A percentile compares a stretch with the other conserved stretches of the same genome.
Evolutionary conservation across 306 rosid species (phyloP).

Genomic region (Vigna mungo): DNA sequence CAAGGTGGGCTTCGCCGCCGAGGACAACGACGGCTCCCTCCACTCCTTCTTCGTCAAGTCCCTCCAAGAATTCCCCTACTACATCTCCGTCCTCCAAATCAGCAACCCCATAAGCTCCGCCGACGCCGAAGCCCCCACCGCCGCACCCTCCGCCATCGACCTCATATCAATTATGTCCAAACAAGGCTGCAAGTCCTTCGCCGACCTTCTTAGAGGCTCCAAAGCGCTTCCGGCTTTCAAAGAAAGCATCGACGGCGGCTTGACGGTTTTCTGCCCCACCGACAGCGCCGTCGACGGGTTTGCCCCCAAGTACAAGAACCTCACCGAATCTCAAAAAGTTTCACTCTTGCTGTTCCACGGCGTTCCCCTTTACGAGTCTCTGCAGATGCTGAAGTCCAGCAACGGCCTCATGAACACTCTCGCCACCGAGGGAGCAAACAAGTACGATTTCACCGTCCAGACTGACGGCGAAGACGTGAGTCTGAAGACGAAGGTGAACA

Average conservation of each 20-base stretch:
- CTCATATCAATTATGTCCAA: slow-evolving; percentile 68
- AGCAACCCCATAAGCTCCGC: slow-evolving; percentile 73
- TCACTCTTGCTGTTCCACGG: slow-evolving; percentile 78
- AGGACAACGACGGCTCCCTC: slow-evolving; percentile 65
- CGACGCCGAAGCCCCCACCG: slow-evolving; percentile 94
- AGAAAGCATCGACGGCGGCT: slow-evolving; percentile 72
- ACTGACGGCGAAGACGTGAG: slow-evolving; percentile 81
- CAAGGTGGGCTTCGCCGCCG: slow-evolving; percentile 77
- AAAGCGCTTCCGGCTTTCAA: slow-evolving; percentile 69
- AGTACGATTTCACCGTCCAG: slow-evolving; percentile 84
- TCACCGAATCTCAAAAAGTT: slow-evolving; percentile 64
- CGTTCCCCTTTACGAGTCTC: slow-evolving; percentile 72
- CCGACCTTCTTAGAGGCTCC: slow-evolving; percentile 59
- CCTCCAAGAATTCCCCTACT: slow-evolving; percentile 67
- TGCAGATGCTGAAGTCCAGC: slow-evolving; percentile 75
- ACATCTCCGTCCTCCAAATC: slow-evolving; percentile 79
- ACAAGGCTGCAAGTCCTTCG: slow-evolving; percentile 88
- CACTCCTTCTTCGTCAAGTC: slow-evolving; percentile 75
- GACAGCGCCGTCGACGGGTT: slow-evolving; percentile 62
- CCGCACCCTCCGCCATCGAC: slow-evolving; percentile 68
- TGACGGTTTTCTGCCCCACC: slow-evolving; percentile 90
- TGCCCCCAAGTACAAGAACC: slow-evolving; percentile 73
- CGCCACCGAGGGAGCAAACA: slow-evolving; percentile 79
- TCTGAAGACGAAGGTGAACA: slow-evolving; percentile 68
- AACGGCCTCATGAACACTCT: slow-evolving; percentile 86